Evolutionary conservation across 2,329 filamentous ascomycete species (phyloP).

Genomic region (Exophiala oligosperma): DNA sequence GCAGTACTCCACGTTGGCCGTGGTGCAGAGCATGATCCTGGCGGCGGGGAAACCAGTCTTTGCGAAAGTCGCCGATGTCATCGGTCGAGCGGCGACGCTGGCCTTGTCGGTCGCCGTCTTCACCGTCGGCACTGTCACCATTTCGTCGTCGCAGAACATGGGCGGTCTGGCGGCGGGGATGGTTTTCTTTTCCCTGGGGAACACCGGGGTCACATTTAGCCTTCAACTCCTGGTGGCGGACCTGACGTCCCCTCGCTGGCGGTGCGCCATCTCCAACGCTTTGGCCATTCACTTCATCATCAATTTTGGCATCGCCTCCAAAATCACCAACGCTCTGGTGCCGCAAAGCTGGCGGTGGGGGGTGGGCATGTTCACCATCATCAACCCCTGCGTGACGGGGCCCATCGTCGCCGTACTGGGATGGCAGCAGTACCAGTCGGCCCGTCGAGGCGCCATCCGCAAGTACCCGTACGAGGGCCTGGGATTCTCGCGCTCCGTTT

Average conservation of each 20-base stretch:
- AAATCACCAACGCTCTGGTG: not conserved
- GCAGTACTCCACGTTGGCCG: not conserved
- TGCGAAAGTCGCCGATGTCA: not conserved
- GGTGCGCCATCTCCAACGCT: not conserved
- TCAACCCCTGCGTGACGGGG: not conserved
- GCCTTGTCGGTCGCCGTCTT: not conserved
- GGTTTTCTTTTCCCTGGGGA: not conserved
- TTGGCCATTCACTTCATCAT: not conserved
- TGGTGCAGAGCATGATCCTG: not conserved
- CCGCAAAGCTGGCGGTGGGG: not conserved
- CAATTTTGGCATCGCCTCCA: not conserved
- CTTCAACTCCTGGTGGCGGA: not conserved
- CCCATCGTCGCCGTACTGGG: not conserved
- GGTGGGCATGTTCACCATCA: not conserved
- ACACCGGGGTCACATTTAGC: not conserved
- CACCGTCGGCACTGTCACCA: not conserved
- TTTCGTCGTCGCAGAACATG: not conserved
- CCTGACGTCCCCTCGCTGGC: not conserved
- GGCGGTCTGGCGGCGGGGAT: not conserved
- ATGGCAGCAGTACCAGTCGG: not conserved
- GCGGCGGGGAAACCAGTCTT: not conserved
- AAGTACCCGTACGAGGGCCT: not conserved
- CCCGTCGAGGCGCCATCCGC: not conserved
- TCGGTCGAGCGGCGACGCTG: not conserved
- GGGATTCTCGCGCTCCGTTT: constrained; percentile 40